phyloP scores from a whole-genome alignment of 192 early-diverging fungal genomes.

The Obelidium mucronatum region DNA sequence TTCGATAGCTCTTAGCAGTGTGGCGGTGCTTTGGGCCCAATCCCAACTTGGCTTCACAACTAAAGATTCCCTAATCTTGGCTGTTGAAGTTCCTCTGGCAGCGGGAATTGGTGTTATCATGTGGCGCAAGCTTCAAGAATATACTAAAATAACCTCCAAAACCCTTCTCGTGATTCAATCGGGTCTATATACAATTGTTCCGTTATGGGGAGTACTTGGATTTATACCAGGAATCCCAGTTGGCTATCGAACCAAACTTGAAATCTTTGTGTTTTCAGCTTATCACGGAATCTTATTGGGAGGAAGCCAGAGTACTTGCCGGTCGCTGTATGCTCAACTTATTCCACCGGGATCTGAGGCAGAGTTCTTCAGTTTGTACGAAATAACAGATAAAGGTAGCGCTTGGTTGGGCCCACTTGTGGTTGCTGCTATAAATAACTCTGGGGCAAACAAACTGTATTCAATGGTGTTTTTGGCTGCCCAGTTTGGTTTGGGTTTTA shows the following conservation, averaged over 20 bases:
- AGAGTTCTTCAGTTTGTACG: constrained; percentile 75
- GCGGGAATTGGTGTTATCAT: constrained; percentile 63
- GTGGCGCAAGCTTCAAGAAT: constrained; percentile 63
- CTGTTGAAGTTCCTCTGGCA: constrained; percentile 62
- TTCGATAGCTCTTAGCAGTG: constrained; percentile 48
- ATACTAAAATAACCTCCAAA: constrained; percentile 50
- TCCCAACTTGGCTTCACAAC: constrained; percentile 60
- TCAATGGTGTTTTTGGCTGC: constrained; percentile 7
- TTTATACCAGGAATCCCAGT: constrained; percentile 54
- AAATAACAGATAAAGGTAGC: constrained; percentile 68
- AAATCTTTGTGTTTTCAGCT: constrained; percentile 65
- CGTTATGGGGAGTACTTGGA: constrained; percentile 70
- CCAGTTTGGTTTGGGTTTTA: neutral
- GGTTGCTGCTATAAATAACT: constrained; percentile 66
- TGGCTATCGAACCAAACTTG: constrained; percentile 59
- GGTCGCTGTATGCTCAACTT: constrained; percentile 70
- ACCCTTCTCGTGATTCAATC: constrained; percentile 60
- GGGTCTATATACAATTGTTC: constrained; percentile 56
- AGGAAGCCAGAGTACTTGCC: constrained; percentile 49
- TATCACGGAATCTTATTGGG: constrained; percentile 73
- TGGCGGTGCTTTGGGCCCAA: constrained; percentile 66
- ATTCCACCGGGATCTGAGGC: constrained; percentile 70
- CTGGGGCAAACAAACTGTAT: constrained; percentile 32
- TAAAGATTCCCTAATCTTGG: constrained; percentile 58
- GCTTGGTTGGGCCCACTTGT: constrained; percentile 77